Base-by-base conservation (phyloP, 768 basidiomycete genomes). In the Porpolomopsis calyptriformis region DNA sequence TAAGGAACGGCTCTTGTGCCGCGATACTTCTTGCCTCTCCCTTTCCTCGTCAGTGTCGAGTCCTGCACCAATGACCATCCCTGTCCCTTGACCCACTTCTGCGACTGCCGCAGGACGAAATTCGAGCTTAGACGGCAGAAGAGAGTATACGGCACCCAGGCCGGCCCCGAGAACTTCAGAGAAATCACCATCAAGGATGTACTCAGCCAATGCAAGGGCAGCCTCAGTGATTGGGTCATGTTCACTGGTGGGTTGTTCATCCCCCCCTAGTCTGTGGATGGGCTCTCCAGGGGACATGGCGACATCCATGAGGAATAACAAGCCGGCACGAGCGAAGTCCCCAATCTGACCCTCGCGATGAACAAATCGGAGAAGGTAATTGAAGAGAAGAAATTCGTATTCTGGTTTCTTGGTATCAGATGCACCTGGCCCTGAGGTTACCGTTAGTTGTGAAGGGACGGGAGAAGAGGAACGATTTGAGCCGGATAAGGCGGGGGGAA, bases 91-190 rank as follows among this genome's bases (percentile, higher is more conserved):
- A 12, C 61, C 55, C 16, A 64, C 61, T 20, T 70, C 69, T 29
- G 70, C 55, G 3, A 63, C 57, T 6, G 62, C 54, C 2, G 69
- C 68, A 4, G 74, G 64, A 42, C 69, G 72, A 49, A 96, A 77
- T 43, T 77, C 79, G 34, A 98, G 72, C 63, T 96, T 96, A 16
- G 80, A 78, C 0, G 94, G 94, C 9, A 98, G 69, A 2, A 91
- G 64, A 2, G 91, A 96, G 58, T 94, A 97, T 1, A 94, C 85
- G 0, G 94, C 94, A 3, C 90, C 84, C 9, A 98, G 61, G 12
- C 92, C 91, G 2, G 94, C 94, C 14, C 83, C 90, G 38, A 98
- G 76, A 9, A 98, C 94, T 52, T 97, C 92, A n/a, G 91, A 89
- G 60, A 96, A 94, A 63, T 97, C 94, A n/a, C 92, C 89, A 56